Base-by-base conservation (phyloP, 83 land plant genomes). In the Diphasiastrum complanatum region DNA sequence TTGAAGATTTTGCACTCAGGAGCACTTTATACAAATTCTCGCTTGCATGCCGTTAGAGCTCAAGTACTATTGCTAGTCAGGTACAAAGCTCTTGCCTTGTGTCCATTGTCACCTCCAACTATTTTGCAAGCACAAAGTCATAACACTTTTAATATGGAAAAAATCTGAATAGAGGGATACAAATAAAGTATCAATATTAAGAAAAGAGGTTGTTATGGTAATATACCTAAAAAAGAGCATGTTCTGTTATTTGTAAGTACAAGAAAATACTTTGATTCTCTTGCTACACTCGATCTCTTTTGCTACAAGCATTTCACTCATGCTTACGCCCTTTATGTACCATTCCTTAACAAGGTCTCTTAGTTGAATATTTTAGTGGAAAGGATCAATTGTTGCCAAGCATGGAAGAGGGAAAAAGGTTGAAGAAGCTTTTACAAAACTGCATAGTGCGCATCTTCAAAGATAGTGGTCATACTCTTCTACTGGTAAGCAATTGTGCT, bases 341-440 rank as follows among this genome's bases (percentile, higher is more conserved):
- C n/a, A n/a, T 40, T 16, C 16, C 43, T 40, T 16, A 8, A 8
- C 8, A 8, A 40, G 8, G 16, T 40, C 8, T 40, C 8, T 40
- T n/a, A n/a, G 12, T 14, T 1, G 22, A 14, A 10, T 19, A 31
- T 29, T 19, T 3, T 47, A 69, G 72, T 48, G 66, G 66, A 19
- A 69, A 69, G 56, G 72, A 62, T 1, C 67, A 61, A 31, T 23
- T 69, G 69, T 64, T 93, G 33, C 99, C 96, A 26, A 69, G 51
- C 40, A 67, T 19, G 2, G 66, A 61, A 2, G 72, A 61, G 46
- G 57, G 67, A 2, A 60, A 69, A 37, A 60, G 70, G 45, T 33
- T 70, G 40, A 51, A 65, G 49, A 31, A 45, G 23, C 6, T 40
- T 18, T 59, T 70, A 37, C 60, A 55, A 5, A 37, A 52, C 19